A percentile compares a stretch with the other conserved stretches of the same genome.
Evolutionary conservation across 257 asterid genomes (phyloP).

Genomic region (Thymus quinquecostatus): DNA sequence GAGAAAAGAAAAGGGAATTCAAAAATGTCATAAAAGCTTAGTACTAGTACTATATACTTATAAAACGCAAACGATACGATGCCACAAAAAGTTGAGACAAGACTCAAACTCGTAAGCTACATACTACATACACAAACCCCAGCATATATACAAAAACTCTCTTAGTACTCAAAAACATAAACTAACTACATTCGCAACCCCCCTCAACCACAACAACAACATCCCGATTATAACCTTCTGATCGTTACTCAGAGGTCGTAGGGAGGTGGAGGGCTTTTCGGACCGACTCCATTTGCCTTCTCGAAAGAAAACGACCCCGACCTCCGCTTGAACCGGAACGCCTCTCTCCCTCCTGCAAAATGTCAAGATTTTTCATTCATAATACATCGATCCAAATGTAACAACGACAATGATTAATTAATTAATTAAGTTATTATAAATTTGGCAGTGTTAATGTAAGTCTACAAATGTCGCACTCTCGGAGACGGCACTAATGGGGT

Average conservation of each 20-base stretch:
- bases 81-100: not conserved
- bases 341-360: constrained; percentile 67
- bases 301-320: constrained; percentile 82
- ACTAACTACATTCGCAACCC: not conserved
- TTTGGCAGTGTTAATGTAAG: not conserved
- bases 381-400: not conserved
- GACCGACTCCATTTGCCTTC: constrained; percentile 78
- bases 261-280: constrained; percentile 95
- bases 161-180: not conserved
- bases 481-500: constrained; percentile 26
- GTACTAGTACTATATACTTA: not conserved
- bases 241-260: constrained; percentile 65
- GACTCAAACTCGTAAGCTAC: not conserved
- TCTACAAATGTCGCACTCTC: constrained; percentile 40
- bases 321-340: constrained; percentile 72
- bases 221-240: constrained; percentile 11
- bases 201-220: constrained; percentile 11
- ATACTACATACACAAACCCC: not conserved
- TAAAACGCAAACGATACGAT: not conserved
- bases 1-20: not conserved
- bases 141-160: not conserved
- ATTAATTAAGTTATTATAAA: too few species aligned
- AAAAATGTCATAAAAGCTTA: not conserved
- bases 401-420: not conserved
- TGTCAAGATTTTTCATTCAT: not conserved